Conservation (phyloP, 108 stramenopile genomes). For the Epithemia pelagica region DNA sequence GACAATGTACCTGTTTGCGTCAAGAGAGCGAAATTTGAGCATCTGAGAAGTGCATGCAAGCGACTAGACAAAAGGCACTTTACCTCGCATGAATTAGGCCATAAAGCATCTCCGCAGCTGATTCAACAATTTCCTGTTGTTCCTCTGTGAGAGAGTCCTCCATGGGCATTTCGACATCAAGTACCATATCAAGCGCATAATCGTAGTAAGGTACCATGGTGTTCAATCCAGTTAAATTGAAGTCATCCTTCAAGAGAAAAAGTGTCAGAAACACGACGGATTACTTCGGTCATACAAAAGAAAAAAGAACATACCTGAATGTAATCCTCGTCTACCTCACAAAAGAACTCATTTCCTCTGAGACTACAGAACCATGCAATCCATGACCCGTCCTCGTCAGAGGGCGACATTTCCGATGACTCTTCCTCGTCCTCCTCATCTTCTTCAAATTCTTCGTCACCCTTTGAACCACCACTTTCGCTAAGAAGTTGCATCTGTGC, state of each 20-base stretch:
- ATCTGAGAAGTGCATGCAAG: too few relatives aligned
- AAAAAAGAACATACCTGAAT: slow-evolving; percentile 68
- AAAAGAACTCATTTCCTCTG: slow-evolving; percentile 97
- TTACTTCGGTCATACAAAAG: neutral
- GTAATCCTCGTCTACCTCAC: slow-evolving; percentile 97
- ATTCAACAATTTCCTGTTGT: slow-evolving; percentile 98
- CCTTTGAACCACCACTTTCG: slow-evolving; percentile 12
- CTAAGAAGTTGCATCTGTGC: slow-evolving; percentile 1
- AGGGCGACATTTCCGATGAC: slow-evolving; percentile 70
- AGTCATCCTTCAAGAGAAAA: slow-evolving; percentile 83
- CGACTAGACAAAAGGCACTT: neutral
- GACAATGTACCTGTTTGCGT: slow-evolving; percentile 75
- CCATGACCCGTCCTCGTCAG: slow-evolving; percentile 96
- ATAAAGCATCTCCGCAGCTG: slow-evolving; percentile 97
- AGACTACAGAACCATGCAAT: slow-evolving; percentile 97
- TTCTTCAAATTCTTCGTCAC: slow-evolving; percentile 39
- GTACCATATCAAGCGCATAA: slow-evolving; percentile 97
- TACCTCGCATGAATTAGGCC: slow-evolving; percentile 97
- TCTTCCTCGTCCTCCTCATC: slow-evolving; percentile 83
- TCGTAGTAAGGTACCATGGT: slow-evolving; percentile 96
- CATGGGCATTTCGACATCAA: slow-evolving; percentile 95
- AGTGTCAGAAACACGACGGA: neutral
- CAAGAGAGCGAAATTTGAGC: too few relatives aligned
- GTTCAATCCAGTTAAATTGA: slow-evolving; percentile 96
- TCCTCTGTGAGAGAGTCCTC: slow-evolving; percentile 87